Percentiles rank a stretch among this genome's conserved stretches.
phyloP scores from a whole-genome alignment of 2,329 filamentous ascomycete genomes.

The Trichophyton simii region DNA sequence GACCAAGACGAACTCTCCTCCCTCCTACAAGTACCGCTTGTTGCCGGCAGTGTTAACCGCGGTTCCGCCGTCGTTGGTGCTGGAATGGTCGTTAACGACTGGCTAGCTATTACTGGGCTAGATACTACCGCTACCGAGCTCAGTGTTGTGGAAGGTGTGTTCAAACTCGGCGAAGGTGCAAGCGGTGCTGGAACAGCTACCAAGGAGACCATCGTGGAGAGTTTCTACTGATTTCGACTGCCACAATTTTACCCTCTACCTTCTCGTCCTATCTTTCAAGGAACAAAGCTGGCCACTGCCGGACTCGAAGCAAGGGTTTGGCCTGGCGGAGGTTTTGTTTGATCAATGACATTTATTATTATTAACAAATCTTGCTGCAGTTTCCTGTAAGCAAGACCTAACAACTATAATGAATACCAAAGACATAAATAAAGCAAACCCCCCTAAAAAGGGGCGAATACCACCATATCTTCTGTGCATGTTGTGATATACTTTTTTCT shows the following conservation, averaged over 20 bases:
- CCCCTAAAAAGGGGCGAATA: neutral
- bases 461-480: neutral
- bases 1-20: conserved; percentile 95
- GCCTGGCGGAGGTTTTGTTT: neutral
- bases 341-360: neutral
- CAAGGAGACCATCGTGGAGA: conserved; percentile 98
- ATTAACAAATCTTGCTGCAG: neutral
- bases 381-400: neutral
- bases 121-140: conserved; percentile 96
- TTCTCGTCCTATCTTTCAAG: neutral
- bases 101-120: conserved; percentile 85
- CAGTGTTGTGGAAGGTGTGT: conserved; percentile 91
- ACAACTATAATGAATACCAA: neutral
- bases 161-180: conserved; percentile 78
- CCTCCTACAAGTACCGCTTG: conserved; percentile 86
- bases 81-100: conserved; percentile 94
- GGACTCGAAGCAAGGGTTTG: neutral
- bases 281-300: neutral
- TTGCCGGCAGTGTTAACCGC: conserved; percentile 86
- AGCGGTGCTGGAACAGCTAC: conserved; percentile 56
- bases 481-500: neutral
- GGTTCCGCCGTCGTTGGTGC: conserved; percentile 92
- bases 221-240: conserved; percentile 67
- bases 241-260: neutral
- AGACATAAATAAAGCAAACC: neutral